Percentiles rank a stretch among this genome's conserved stretches.
These are phyloP conservation scores for Tephrocybe sp. DNA, from an alignment of 768 basidiomycete genomes.

Conservation along the genomic window DNA sequence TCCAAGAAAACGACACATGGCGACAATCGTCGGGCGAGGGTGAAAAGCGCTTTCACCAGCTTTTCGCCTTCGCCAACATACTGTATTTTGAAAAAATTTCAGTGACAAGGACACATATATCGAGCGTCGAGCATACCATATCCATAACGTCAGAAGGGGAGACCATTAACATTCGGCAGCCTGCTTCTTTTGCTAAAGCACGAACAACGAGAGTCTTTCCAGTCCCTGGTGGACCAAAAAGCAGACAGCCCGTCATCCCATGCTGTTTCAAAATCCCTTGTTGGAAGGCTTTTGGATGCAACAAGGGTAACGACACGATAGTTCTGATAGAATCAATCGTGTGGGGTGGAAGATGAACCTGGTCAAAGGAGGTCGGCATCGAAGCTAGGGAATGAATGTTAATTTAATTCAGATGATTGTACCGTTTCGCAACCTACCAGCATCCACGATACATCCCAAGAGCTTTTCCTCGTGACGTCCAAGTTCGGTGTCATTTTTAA, in stretches of 20 bases:
- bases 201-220: conserved; percentile 90
- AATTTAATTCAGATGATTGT: conserved; percentile 11
- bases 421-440: conserved; percentile 54
- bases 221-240: conserved; percentile 90
- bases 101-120: background rate
- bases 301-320: conserved; percentile 84
- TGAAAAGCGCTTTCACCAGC: conserved; percentile 86
- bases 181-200: conserved; percentile 91
- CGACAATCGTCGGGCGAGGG: conserved; percentile 78
- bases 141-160: conserved; percentile 96
- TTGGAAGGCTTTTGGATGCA: conserved; percentile 86
- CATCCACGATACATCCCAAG: conserved; percentile 83
- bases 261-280: conserved; percentile 90
- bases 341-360: conserved; percentile 85
- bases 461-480: conserved; percentile 82
- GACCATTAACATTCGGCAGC: conserved; percentile 88
- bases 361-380: conserved; percentile 80
- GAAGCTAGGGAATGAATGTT: conserved; percentile 43
- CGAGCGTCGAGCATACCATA: conserved; percentile 57
- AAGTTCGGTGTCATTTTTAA: conserved; percentile 75
- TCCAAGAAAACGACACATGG: conserved; percentile 95
- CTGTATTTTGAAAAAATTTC: conserved; percentile 33
- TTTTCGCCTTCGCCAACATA: conserved; percentile 91
- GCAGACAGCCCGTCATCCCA: conserved; percentile 85
- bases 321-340: conserved; percentile 93